These are phyloP conservation scores for Nectriaceae sp. DNA, from an alignment of 2,329 filamentous ascomycete species.

Conservation along the genomic window DNA sequence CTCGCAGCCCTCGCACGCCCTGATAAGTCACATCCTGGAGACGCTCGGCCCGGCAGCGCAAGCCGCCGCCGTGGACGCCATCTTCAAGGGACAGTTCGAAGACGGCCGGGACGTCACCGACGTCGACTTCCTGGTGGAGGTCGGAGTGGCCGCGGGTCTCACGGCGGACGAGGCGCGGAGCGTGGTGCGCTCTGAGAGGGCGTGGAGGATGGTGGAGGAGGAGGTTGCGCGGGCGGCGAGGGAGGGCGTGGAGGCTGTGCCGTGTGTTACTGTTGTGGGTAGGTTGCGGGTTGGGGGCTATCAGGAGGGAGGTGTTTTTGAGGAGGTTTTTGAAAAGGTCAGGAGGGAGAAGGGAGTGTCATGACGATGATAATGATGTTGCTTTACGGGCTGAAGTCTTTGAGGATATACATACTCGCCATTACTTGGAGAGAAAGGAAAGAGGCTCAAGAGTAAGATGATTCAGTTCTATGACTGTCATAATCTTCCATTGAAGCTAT, in stretches of 20 bases:
- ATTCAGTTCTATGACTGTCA: no score
- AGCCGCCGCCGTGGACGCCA: slow-evolving; percentile 40
- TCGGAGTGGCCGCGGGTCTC: slow-evolving; percentile 37
- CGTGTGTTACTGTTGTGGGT: slow-evolving; percentile 71
- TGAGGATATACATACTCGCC: no score
- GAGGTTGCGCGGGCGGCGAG: slow-evolving; percentile 31
- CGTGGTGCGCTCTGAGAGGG: slow-evolving; percentile 32
- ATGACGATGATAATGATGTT: no score
- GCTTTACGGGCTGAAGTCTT: no score
- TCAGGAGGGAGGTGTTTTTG: slow-evolving; percentile 66
- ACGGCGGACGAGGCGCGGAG: slow-evolving; percentile 26
- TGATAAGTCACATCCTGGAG: slow-evolving; percentile 44
- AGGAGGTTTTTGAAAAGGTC: slow-evolving; percentile 66
- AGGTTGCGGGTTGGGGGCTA: slow-evolving; percentile 70
- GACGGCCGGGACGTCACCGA: slow-evolving; percentile 44
- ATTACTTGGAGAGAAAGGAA: no score
- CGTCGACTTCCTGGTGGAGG: slow-evolving; percentile 37
- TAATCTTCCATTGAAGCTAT: no score
- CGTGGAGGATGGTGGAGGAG: slow-evolving; percentile 31
- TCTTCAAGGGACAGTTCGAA: slow-evolving; percentile 47
- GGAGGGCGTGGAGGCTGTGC: slow-evolving; percentile 63
- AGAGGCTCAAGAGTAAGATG: no score
- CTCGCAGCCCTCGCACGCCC: slow-evolving; percentile 47
- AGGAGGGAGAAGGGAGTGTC: slow-evolving; percentile 16
- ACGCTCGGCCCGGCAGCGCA: slow-evolving; percentile 35